A percentile compares a stretch with the other conserved stretches of the same genome.
phyloP scores from a whole-genome alignment of 768 basidiomycete genomes.

The Pleurotus cornucopiae region DNA sequence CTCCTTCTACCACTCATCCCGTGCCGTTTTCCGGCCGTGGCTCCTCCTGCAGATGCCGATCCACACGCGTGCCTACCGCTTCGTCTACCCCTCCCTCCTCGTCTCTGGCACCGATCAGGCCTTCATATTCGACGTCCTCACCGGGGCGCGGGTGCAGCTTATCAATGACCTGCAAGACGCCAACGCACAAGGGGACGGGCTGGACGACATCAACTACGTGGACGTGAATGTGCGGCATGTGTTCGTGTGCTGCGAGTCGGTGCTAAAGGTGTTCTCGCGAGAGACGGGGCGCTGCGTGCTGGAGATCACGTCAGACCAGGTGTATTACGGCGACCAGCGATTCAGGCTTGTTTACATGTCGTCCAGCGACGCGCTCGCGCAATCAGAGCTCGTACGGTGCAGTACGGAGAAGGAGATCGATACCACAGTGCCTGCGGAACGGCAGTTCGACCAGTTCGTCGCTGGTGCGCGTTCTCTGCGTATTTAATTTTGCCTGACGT shows the following conservation, averaged over 20 bases:
- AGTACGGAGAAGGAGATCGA: too few species aligned
- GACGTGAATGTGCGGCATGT: conserved; percentile 57
- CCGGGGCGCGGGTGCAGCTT: conserved; percentile 42
- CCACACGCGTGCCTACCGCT: conserved; percentile 51
- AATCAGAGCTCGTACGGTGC: too few species aligned
- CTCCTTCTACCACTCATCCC: conserved; percentile 9
- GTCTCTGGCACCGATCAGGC: conserved; percentile 40
- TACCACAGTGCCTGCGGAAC: neutral
- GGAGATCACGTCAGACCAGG: conserved; percentile 32
- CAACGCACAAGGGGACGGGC: neutral
- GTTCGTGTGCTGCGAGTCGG: conserved; percentile 49
- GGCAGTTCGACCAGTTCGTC: conserved; percentile 37
- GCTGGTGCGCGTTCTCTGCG: conserved; percentile 30
- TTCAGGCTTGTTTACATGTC: too few species aligned
- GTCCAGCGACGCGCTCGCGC: too few species aligned
- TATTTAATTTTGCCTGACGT: too few species aligned
- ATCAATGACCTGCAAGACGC: conserved; percentile 34
- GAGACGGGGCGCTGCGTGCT: conserved; percentile 40
- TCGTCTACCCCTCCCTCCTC: conserved; percentile 64
- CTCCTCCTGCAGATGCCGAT: conserved; percentile 47
- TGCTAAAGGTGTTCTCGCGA: conserved; percentile 53
- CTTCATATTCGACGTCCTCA: conserved; percentile 61
- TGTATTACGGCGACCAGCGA: conserved; percentile 20
- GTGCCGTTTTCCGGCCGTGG: conserved; percentile 63
- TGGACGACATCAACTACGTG: conserved; percentile 49